phyloP scores from a whole-genome alignment of 2,329 filamentous ascomycete genomes.

The Raffaelea arxii region DNA sequence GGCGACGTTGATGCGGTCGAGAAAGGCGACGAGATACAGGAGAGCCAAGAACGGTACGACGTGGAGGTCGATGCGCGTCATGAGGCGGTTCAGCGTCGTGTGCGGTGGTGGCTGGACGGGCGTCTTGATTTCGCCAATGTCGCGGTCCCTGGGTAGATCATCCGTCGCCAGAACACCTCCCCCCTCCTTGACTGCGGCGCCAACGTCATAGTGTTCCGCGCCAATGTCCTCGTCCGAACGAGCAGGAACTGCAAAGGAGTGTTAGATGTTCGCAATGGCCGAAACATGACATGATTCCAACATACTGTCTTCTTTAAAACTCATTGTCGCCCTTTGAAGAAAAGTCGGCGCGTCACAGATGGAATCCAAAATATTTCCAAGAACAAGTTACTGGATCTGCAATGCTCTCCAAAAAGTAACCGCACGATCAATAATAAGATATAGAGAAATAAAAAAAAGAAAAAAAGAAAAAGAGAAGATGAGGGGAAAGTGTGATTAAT shows the following conservation, averaged over 20 bases:
- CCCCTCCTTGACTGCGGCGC: neutral
- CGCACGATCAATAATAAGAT: neutral
- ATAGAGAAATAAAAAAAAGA: neutral
- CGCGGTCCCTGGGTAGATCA: neutral
- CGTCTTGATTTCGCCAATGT: slow-evolving; percentile 15
- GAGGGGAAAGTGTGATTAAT: neutral
- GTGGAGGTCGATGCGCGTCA: slow-evolving; percentile 60
- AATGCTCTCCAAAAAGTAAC: neutral
- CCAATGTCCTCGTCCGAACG: neutral
- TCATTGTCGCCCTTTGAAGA: no score
- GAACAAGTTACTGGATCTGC: neutral
- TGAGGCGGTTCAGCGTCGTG: slow-evolving; percentile 54
- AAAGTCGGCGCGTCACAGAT: no score
- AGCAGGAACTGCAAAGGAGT: neutral
- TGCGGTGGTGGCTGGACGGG: slow-evolving; percentile 35
- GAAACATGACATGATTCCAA: no score
- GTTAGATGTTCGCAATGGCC: no score
- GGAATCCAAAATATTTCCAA: slow-evolving; percentile 4
- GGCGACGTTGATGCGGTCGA: slow-evolving; percentile 69
- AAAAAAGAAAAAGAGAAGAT: neutral
- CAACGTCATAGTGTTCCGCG: neutral
- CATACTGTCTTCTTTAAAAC: no score
- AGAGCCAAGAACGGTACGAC: slow-evolving; percentile 65
- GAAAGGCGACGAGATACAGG: slow-evolving; percentile 61
- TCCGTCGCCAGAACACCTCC: neutral